Base-by-base conservation (phyloP, 179 eudicot species). In the Spinacia oleracea region DNA sequence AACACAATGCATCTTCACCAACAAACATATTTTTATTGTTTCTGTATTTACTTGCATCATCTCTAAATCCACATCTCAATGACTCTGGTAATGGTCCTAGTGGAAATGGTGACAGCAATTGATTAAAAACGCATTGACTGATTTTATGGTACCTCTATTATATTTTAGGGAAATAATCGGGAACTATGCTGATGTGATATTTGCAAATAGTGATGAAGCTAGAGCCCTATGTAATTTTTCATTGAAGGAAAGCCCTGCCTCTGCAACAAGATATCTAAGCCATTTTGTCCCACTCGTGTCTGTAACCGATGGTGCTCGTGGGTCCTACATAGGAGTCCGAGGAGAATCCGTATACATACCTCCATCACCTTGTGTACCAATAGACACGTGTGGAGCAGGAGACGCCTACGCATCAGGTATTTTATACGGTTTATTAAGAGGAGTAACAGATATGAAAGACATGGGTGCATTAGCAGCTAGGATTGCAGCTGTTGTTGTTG, bases 341-440 rank as follows among this genome's bases (percentile, higher is more conserved):
- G 99, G 99, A 70, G 97, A 93, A 86, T 96, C 94, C 5, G 80
- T 92, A 10, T 96, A 89, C 73, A 89, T 96, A 70, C 98, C 98
- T 74, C 99, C 99, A 73, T 86, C 91, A 14, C 97, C 96, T 0
- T 96, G 99, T 68, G 85, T 81, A 25, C 96, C 99, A 1, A 85
- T 96, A 0, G 99, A 96, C 84, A 96, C 99, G 23, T 93, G 98
- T 80, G 99, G 99, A 25, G 99, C 99, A 1, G 99, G 99, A 35
- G 99, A 96, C 78, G 98, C 97, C 8, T 96, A 93, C 75, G 98
- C 99, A 6, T 91, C 98, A 0, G 99, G 99, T 2, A 82, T 93
- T 59, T 67, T 96, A 66, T 96, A 96, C 34, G 90, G 97, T 25
- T 81, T 96, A 51, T 73, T 92, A 42, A 79, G 90, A 20, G 97